Conservation (phyloP, 306 rosid genomes). For the Rosa multiflora region DNA sequence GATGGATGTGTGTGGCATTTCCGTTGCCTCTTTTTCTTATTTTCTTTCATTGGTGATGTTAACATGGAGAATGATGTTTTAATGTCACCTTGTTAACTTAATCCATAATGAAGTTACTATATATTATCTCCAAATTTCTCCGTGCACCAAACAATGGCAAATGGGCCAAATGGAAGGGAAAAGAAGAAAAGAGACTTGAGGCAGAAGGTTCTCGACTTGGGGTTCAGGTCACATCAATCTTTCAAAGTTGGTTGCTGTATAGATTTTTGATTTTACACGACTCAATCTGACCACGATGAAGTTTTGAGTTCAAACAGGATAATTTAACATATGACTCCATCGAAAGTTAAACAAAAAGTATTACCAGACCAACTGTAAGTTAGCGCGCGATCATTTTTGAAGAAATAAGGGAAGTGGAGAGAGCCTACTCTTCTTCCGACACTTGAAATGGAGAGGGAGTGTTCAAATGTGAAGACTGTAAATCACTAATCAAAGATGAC, state of each 20-base stretch:
- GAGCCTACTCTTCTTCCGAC: too few relatives aligned
- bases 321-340: too few relatives aligned
- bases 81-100: background rate
- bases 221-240: background rate
- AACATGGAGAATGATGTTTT: background rate
- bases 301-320: too few relatives aligned
- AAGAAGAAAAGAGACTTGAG: constrained; percentile 3
- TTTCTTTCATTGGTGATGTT: background rate
- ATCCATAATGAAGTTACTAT: background rate
- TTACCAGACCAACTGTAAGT: background rate
- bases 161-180: background rate
- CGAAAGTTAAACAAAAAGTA: too few relatives aligned
- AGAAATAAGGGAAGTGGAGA: background rate
- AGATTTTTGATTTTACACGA: background rate
- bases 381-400: too few relatives aligned
- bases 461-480: too few relatives aligned
- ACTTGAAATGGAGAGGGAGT: background rate
- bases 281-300: too few relatives aligned
- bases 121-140: background rate
- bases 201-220: background rate
- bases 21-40: background rate
- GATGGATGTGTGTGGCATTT: background rate
- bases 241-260: background rate
- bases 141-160: background rate
- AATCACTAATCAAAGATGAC: background rate